Evolutionary conservation across 768 basidiomycete genomes (phyloP), one percentile per base, ranked within the genome.

Genomic region (Gautieria morchelliformis): DNA sequence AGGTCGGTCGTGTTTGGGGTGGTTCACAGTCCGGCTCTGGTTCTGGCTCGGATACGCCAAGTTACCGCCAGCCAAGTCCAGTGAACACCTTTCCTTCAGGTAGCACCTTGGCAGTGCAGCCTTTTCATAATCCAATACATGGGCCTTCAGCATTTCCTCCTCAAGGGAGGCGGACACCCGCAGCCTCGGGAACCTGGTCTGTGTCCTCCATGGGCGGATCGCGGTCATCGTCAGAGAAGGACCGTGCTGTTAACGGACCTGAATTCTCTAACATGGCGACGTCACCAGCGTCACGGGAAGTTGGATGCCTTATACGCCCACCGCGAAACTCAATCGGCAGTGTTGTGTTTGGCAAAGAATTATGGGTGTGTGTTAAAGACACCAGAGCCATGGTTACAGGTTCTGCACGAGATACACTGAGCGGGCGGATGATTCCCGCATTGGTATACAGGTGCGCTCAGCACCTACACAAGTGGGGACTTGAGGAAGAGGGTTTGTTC

Each of bases 401-500:
- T 45, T 58, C 58, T n/a, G 30, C 46, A 14, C 39, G 32, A 15
- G 46, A 57, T 37, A 56, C 69, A 14, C 60, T 84, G 59, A 82
- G 83, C 65, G 68, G 66, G 51, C 73, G 82, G 45, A 69, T 70
- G 63, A 62, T 93, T 41, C 88, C 91, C 42, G 89, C 89, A 0
- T 71, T 93, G 22, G 82, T 91, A 27, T 82, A 87, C 51, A 75
- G 91, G 58, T 93, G 89, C 68, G 83, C 85, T 3, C 87, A 93
- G 65, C 90, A 93, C 71, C 65, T 93, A 56, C 70, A 88, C 65
- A 71, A 78, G 22, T 93, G 91, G 89, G 90, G 91, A 47, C 70
- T 92, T 12, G 81, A 88, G 66, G 90, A 93, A 67, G 89, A 92
- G 68, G 90, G 90, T 4, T 71, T 93, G 45, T 93, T 93, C 68